Conservation (phyloP, 1,139 yeast species). For the Blastobotrys indianensis region DNA sequence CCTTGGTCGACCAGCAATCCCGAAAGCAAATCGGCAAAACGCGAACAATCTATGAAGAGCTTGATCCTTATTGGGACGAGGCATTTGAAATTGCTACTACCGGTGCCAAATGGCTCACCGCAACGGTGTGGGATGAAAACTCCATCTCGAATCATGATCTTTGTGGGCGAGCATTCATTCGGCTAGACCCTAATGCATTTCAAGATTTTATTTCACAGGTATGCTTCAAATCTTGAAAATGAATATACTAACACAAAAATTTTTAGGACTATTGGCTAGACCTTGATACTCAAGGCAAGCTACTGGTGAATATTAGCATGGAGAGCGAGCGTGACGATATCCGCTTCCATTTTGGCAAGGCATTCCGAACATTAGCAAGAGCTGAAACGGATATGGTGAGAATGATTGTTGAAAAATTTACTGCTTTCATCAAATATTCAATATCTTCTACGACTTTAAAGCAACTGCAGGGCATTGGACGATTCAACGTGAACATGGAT, state of each 20-base stretch:
- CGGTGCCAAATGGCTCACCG: slow-evolving; percentile 39
- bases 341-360: slow-evolving; percentile 70
- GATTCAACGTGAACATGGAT: slow-evolving; percentile 47
- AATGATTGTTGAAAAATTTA: slow-evolving; percentile 58
- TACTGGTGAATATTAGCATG: slow-evolving; percentile 60
- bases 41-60: slow-evolving; percentile 52
- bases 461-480: slow-evolving; percentile 23
- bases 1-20: slow-evolving; percentile 55
- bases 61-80: slow-evolving; percentile 86
- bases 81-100: slow-evolving; percentile 57
- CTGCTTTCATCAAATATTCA: slow-evolving; percentile 41
- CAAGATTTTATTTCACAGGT: slow-evolving; percentile 55
- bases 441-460: slow-evolving; percentile 37
- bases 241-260: slow-evolving; percentile 30
- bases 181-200: slow-evolving; percentile 59
- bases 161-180: slow-evolving; percentile 62
- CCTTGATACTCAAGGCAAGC: slow-evolving; percentile 62
- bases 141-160: slow-evolving; percentile 52
- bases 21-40: slow-evolving; percentile 66
- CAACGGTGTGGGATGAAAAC: slow-evolving; percentile 71
- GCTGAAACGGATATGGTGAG: slow-evolving; percentile 60
- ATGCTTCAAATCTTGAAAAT: slow-evolving; percentile 3
- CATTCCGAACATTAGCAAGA: slow-evolving; percentile 58
- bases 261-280: slow-evolving; percentile 51
- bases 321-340: slow-evolving; percentile 78